Conservation (phyloP, 75 land plant genomes). For the Adiantum capillusveneris region DNA sequence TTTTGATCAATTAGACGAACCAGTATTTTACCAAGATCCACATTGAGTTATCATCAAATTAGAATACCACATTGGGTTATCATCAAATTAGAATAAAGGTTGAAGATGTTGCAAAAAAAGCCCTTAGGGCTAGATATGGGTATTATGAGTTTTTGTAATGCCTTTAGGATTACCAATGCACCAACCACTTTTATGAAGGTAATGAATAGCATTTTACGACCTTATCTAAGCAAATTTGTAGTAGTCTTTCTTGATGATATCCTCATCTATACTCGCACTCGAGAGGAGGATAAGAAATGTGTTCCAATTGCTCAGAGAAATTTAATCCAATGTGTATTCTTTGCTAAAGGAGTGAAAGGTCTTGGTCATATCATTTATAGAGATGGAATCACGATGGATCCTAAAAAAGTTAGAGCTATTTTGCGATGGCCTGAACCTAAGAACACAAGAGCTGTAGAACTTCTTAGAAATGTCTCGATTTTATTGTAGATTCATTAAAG, state of each 20-base stretch:
- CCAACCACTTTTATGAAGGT: background rate
- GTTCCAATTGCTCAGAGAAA: background rate
- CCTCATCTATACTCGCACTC: background rate
- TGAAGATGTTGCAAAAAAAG: background rate
- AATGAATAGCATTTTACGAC: background rate
- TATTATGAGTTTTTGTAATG: background rate
- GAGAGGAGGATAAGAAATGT: background rate
- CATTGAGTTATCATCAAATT: background rate
- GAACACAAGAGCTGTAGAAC: background rate
- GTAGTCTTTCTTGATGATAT: constrained; percentile 2
- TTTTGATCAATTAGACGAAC: background rate
- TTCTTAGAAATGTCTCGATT: background rate
- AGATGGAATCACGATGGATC: background rate
- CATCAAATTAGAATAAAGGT: too few species aligned
- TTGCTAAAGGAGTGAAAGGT: background rate
- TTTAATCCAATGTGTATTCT: background rate
- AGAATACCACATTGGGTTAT: background rate
- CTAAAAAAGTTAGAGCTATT: background rate
- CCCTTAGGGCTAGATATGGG: background rate
- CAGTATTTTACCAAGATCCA: constrained; percentile 1
- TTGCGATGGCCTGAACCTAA: background rate
- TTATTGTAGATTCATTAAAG: background rate
- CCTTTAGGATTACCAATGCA: background rate
- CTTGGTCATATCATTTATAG: background rate
- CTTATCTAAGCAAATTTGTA: constrained; percentile 1